Evolutionary conservation across 2,329 filamentous ascomycete genomes (phyloP), one percentile per base, ranked within the genome.

Genomic region (Cordyceps militaris): DNA sequence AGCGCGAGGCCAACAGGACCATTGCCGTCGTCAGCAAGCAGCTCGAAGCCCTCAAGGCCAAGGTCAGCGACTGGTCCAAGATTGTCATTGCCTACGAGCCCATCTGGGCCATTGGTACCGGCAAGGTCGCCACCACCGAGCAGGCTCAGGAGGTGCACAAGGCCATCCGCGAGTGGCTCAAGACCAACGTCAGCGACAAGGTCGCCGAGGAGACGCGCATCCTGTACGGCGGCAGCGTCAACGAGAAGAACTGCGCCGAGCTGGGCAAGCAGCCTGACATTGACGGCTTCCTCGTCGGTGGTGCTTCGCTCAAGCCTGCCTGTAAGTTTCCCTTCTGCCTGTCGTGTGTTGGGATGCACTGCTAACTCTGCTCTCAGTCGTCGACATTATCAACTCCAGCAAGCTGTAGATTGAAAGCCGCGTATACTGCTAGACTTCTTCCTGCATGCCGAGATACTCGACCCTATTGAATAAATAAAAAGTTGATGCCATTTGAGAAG

Each of bases 61-160:
- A 88, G 79, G 78, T 90, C 70, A 78, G 84, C 67, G 89, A 96
- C 79, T 99, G 94, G 94, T 83, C 80, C 70, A 94, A 94, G 80
- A 84, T 99, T 64, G 94, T 99, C 72, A 83, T 99, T 69, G 94
- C 94, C 70, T 99, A 99, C 77, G 94, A 99, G 84, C 94, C 94
- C 70, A 95, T 99, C 81, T 99, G 94, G 93, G 91, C 85, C 72
- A 88, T 86, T 66, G 93, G 93, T 66, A 97, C 94, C 65, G 94
- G 94, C 75, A 95, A 94, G 80, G 91, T 95, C 64, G 91, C 91
- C 66, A 88, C 86, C 63, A 91, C 86, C 60, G 81, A 91, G 77
- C 91, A 96, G 82, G 91, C 91, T 59, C 91, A 96, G 80, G 91
- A 96, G 74, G 91, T 94, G 60, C 91, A 96, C 79, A 89, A 87